These are phyloP conservation scores for Fusarium sp. DNA, from an alignment of 2,329 filamentous ascomycete species.

Conservation along the genomic window DNA sequence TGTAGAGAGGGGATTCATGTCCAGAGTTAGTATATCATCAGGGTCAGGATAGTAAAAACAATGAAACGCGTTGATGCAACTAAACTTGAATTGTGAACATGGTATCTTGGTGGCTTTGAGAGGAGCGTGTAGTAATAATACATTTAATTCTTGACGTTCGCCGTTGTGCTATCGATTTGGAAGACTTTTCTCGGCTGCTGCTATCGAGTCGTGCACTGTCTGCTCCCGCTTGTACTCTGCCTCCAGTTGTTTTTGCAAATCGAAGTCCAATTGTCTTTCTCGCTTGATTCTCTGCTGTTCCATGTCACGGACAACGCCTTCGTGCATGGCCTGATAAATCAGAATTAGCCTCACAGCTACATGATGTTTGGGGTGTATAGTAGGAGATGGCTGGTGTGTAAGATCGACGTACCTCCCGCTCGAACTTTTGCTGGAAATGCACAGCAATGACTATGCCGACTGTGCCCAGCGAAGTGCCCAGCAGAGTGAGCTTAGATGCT, in stretches of 20 bases:
- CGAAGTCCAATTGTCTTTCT: slow-evolving; percentile 93
- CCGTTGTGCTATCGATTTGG: slow-evolving; percentile 42
- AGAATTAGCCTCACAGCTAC: slow-evolving; percentile 14
- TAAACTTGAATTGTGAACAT: slow-evolving; percentile 10
- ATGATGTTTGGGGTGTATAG: background rate
- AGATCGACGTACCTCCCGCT: slow-evolving; percentile 75
- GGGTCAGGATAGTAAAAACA: slow-evolving; percentile 41
- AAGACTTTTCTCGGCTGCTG: slow-evolving; percentile 40
- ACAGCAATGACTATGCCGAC: slow-evolving; percentile 84
- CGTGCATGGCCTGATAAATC: slow-evolving; percentile 83
- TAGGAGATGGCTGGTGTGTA: background rate
- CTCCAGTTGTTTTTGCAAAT: slow-evolving; percentile 87
- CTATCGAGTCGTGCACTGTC: slow-evolving; percentile 68
- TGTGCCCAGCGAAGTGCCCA: slow-evolving; percentile 80
- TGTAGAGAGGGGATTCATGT: slow-evolving; percentile 34
- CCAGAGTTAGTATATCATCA: slow-evolving; percentile 34
- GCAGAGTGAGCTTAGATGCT: slow-evolving; percentile 87
- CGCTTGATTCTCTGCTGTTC: slow-evolving; percentile 91
- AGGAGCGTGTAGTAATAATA: slow-evolving; percentile 28
- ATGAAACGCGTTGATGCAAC: slow-evolving; percentile 40
- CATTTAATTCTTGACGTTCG: background rate
- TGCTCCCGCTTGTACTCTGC: slow-evolving; percentile 92
- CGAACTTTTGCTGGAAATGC: slow-evolving; percentile 86
- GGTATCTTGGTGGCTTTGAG: slow-evolving; percentile 24
- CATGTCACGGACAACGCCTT: slow-evolving; percentile 92